Base-by-base conservation (phyloP, 441 rosid species). In the Euphorbia corollata region DNA sequence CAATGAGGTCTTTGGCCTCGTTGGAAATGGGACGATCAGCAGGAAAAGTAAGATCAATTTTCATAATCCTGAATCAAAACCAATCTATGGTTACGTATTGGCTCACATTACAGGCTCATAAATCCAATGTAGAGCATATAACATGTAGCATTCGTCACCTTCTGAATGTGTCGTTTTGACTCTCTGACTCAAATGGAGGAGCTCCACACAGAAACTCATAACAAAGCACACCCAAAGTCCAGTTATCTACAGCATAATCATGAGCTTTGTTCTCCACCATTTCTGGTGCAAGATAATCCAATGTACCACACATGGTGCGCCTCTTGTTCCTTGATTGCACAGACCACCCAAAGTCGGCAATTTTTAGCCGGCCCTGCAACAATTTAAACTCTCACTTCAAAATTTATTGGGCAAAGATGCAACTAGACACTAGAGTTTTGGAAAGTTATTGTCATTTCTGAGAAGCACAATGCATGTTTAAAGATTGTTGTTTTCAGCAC, bases 341-440 rank as follows among this genome's bases (percentile, higher is more conserved):
- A 10, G 97, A 89, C 99, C 97, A 89, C 41, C 99, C 97, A 71
- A 94, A 94, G 65, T 91, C 99, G 0, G 94, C 99, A 71, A 94
- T 94, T 82, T 88, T 91, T 75, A 91, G 65, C 58, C 91, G 85
- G 34, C 99, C 99, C 96, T 94, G 71, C 71, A 71, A 20, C 55
- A 38, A 45, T 66, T 38, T 22, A 39, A 41, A 55, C 61, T 34
- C 22, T 20, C 47, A 41, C 47, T 10, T 5, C 5, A 19, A 38
- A 72, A 56, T 34, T 20, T 18, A 13, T 55, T 18, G 65, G 23
- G 12, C 53, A 34, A 19, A 56, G 23, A 75, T 8, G 15, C 18
- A 13, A 41, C 8, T 45, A 27, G 32, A 27, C 32, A 27, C 4
- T 27, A 27, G 32, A 27, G 32, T 27, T 27, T 27, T 13, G 41